A percentile compares a stretch with the other conserved stretches of the same genome.
phyloP scores from a whole-genome alignment of 2,329 filamentous ascomycete species.

The Calonectria pseudoturangicola region DNA sequence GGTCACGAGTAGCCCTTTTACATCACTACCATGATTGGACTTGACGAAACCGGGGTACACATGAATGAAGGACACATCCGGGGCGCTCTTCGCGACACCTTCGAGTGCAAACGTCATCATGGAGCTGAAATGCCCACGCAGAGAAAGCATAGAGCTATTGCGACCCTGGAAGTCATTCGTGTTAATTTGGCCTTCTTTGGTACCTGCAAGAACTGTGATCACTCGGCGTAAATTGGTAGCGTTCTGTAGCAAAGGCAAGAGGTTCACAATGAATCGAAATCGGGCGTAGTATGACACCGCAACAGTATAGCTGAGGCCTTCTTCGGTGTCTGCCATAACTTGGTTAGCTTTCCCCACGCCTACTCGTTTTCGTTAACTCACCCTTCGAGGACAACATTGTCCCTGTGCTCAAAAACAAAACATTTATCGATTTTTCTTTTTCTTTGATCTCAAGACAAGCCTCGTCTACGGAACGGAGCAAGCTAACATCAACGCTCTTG shows the following conservation, averaged over 20 bases:
- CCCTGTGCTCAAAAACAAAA: slow-evolving; percentile 27
- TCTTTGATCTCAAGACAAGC: slow-evolving; percentile 26
- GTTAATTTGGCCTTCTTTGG: slow-evolving; percentile 29
- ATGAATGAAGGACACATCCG: slow-evolving; percentile 26
- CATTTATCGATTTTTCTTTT: slow-evolving; percentile 19
- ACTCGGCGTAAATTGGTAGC: slow-evolving; percentile 31
- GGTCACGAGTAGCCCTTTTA: neutral
- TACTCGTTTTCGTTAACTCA: neutral
- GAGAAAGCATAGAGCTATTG: slow-evolving; percentile 7
- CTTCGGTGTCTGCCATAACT: slow-evolving; percentile 14
- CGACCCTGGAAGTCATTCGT: slow-evolving; percentile 23
- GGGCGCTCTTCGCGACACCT: slow-evolving; percentile 4
- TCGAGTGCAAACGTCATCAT: slow-evolving; percentile 24
- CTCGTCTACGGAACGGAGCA: slow-evolving; percentile 16
- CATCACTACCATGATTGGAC: neutral
- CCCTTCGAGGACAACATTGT: slow-evolving; percentile 11
- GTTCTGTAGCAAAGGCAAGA: slow-evolving; percentile 33
- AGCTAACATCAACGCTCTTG: slow-evolving; percentile 17
- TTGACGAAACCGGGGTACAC: slow-evolving; percentile 33
- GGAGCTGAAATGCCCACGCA: slow-evolving; percentile 27
- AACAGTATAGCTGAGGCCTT: slow-evolving; percentile 27
- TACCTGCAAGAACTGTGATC: slow-evolving; percentile 34
- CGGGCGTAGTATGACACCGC: slow-evolving; percentile 30
- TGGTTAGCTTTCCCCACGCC: neutral
- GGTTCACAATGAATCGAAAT: slow-evolving; percentile 29